Evolutionary conservation across 129 eudicot genomes (phyloP), one percentile per base, ranked within the genome.

Genomic region (Ambrosia trifida): DNA sequence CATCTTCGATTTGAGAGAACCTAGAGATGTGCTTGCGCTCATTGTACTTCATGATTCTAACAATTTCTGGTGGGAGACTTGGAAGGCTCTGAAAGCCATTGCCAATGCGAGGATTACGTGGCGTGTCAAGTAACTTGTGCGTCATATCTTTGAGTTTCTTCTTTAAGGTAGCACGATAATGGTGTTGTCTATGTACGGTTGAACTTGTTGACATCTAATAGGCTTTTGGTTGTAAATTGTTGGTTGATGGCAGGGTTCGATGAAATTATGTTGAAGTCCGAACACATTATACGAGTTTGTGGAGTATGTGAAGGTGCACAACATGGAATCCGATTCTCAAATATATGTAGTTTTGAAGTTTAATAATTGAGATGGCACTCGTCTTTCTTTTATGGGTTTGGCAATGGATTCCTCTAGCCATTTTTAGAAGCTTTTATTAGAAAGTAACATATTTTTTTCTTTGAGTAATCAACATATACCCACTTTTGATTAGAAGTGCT

Each of bases 21-120:
- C 41, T 13, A 24, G 56, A 24, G n/a, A 6, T 11, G 24, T 57
- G 36, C 53, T 53, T 54, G 7, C 9, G 20, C 32, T 30, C 78
- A 47, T 28, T 0, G 12, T 43, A n/a, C 10, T 44, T 74, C 1
- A 28, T 5, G 32, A 18, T n/a, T 18, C 19, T 66, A 47, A 11
- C 16, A 12, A 35, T 35, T 36, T 11, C 16, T 52, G 19, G 65
- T 53, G 74, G 74, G 11, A 8, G 74, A 65, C 20, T 18, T 3
- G 80, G 11, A 32, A 33, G 18, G 63, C 70, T 2, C 11, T 63
- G 18, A 56, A 76, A 76, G 47, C 79, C 76, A 43, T 59, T n/a
- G 11, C 82, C 74, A 11, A 82, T 62, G 47, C 78, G 58, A 4
- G 77, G 49, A 54, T 82, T 73, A 20, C 85, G 81, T 64, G 88